These are phyloP conservation scores for Lachnellula cervina DNA, from an alignment of 2,329 filamentous ascomycete genomes.

Conservation along the genomic window DNA sequence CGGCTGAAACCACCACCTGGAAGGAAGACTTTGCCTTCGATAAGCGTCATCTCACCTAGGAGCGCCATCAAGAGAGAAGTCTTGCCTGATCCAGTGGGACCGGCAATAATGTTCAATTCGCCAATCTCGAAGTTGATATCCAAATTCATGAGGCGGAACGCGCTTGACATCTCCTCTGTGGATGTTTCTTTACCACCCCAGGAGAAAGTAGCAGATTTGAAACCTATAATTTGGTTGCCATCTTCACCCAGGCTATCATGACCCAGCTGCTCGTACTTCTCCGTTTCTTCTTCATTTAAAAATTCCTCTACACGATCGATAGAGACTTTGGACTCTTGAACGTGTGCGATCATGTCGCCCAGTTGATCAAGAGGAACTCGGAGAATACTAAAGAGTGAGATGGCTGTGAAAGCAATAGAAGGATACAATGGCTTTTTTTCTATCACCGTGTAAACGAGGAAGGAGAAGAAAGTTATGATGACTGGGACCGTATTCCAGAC, in stretches of 20 bases:
- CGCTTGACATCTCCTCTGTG: constrained; percentile 58
- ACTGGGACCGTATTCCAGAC: constrained; percentile 96
- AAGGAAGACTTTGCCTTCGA: constrained; percentile 76
- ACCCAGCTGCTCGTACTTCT: constrained; percentile 84
- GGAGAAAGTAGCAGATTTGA: constrained; percentile 78
- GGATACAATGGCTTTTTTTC: constrained; percentile 87
- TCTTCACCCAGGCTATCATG: constrained; percentile 63
- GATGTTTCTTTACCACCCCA: constrained; percentile 73
- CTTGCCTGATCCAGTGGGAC: constrained; percentile 91
- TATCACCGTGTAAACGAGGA: constrained; percentile 85
- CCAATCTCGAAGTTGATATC: constrained; percentile 79
- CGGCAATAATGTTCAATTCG: constrained; percentile 86
- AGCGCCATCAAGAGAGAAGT: constrained; percentile 94
- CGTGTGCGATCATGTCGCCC: constrained; percentile 97
- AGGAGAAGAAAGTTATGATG: constrained; percentile 93
- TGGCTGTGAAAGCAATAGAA: constrained; percentile 90
- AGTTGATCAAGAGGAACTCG: constrained; percentile 91
- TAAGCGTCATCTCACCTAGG: constrained; percentile 88
- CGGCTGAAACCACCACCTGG: constrained; percentile 75
- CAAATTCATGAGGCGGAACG: constrained; percentile 79
- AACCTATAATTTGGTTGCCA: constrained; percentile 72
- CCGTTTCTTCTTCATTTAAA: constrained; percentile 86
- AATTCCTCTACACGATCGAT: constrained; percentile 96
- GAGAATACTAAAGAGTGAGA: constrained; percentile 92
- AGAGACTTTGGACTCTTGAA: constrained; percentile 95